phyloP scores from a whole-genome alignment of 495 filamentous ascomycete species.

The Geopyxis carbonaria region DNA sequence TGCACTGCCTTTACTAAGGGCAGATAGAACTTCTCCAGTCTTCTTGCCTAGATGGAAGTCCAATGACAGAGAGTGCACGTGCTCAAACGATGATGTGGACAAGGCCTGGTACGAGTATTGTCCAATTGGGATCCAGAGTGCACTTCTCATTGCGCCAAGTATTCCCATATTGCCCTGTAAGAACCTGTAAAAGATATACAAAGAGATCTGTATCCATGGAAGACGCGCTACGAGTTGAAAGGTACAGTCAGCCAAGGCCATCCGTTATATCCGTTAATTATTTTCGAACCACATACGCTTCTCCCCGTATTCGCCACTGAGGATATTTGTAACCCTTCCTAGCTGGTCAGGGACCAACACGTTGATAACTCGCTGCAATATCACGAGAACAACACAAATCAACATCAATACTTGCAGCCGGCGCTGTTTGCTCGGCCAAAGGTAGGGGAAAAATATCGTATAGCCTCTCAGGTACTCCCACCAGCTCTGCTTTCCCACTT shows the following conservation, averaged over 20 bases:
- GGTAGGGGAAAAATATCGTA: conserved; percentile 77
- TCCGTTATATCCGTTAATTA: background rate
- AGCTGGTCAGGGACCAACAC: conserved; percentile 63
- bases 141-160: conserved; percentile 61
- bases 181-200: conserved; percentile 67
- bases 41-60: conserved; percentile 96
- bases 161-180: conserved; percentile 78
- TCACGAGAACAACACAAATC: conserved; percentile 57
- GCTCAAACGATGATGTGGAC: conserved; percentile 87
- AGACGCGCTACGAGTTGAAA: conserved; percentile 28
- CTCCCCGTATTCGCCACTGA: conserved; percentile 35
- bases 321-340: conserved; percentile 49
- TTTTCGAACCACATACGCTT: conserved; percentile 8
- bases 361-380: conserved; percentile 64
- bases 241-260: background rate
- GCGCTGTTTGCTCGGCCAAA: conserved; percentile 69
- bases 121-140: conserved; percentile 85
- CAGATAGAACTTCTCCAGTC: conserved; percentile 87
- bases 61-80: conserved; percentile 83
- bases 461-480: conserved; percentile 85
- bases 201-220: conserved; percentile 53
- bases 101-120: conserved; percentile 93
- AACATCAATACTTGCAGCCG: conserved; percentile 59
- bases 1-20: conserved; percentile 82
- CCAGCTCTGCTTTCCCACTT: conserved; percentile 52